Percentiles rank a stretch among this genome's conserved stretches.
These are phyloP conservation scores for Guadua angustifolia DNA, from an alignment of 176 grass and related monocot genomes.

Conservation along the genomic window DNA sequence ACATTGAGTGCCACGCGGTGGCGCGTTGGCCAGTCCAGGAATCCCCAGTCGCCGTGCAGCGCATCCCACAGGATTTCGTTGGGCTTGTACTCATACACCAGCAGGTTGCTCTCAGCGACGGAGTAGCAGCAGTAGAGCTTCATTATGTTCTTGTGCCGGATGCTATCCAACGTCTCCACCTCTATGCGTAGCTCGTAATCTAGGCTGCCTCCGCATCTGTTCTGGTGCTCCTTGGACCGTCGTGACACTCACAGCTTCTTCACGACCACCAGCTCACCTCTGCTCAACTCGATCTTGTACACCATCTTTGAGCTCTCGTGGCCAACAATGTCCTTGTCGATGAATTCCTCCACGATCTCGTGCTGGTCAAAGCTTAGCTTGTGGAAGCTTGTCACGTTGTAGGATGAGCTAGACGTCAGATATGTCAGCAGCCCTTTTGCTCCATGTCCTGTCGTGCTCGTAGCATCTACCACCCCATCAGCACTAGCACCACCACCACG, in stretches of 20 bases:
- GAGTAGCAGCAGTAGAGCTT: conserved; percentile 99
- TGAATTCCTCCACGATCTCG: conserved; percentile 86
- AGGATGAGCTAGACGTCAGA: conserved; percentile 39
- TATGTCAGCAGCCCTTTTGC: conserved; percentile 58
- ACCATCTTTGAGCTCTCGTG: conserved; percentile 77
- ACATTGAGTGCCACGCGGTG: conserved; percentile 74
- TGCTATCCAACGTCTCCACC: conserved; percentile 96
- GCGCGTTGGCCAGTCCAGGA: conserved; percentile 81
- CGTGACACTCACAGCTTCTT: conserved; percentile 81
- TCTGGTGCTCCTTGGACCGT: conserved; percentile 14
- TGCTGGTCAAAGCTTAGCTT: conserved; percentile 87
- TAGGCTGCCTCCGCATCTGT: background rate
- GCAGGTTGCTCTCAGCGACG: conserved; percentile 69
- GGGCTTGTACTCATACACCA: conserved; percentile 97
- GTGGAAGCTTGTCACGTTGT: conserved; percentile 92
- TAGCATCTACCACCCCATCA: conserved; percentile 54
- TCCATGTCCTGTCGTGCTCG: conserved; percentile 37
- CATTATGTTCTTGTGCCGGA: conserved; percentile 97
- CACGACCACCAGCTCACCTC: conserved; percentile 73
- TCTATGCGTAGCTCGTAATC: conserved; percentile 75
- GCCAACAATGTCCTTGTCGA: conserved; percentile 89
- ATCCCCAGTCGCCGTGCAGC: conserved; percentile 68
- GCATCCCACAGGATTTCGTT: conserved; percentile 94
- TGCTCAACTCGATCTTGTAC: conserved; percentile 90
- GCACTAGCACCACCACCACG: conserved; percentile 37